A percentile compares a stretch with the other conserved stretches of the same genome.
phyloP scores from a whole-genome alignment of 2,329 filamentous ascomycete species.

The Venturia oleaginea region DNA sequence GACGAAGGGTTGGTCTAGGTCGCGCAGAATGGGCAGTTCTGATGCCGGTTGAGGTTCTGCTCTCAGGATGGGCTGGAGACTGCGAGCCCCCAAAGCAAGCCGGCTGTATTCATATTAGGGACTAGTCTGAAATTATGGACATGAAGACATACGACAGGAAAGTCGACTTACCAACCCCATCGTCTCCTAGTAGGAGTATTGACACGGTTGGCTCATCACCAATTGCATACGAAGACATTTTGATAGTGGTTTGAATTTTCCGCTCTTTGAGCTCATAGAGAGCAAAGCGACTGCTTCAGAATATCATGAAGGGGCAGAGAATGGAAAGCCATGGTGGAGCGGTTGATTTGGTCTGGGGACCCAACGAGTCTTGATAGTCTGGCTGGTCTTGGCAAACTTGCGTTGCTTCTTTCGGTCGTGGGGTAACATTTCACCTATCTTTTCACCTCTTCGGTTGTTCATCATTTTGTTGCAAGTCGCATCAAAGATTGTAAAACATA shows the following conservation, averaged over 20 bases:
- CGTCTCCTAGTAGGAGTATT: conserved; percentile 50
- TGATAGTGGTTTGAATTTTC: neutral
- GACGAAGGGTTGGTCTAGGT: conserved; percentile 48
- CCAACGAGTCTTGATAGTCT: neutral
- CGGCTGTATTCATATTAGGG: conserved; percentile 18
- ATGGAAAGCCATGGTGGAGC: neutral
- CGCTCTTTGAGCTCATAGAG: neutral
- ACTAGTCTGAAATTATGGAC: neutral
- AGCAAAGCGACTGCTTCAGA: neutral
- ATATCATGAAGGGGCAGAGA: neutral
- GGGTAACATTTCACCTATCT: neutral
- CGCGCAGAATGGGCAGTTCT: conserved; percentile 37
- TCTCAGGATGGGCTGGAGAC: conserved; percentile 21
- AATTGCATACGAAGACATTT: neutral
- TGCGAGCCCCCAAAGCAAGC: conserved; percentile 16
- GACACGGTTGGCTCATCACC: conserved; percentile 30
- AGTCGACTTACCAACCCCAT: conserved; percentile 52
- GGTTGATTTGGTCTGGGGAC: neutral
- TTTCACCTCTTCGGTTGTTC: no score
- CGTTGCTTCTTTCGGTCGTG: conserved; percentile 1
- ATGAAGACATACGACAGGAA: conserved; percentile 46
- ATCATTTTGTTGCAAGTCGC: no score
- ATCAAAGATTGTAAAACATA: no score
- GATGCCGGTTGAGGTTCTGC: conserved; percentile 25
- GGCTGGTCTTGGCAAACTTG: neutral